phyloP scores from a whole-genome alignment of 83 land plant genomes.

The Larix sibirica region DNA sequence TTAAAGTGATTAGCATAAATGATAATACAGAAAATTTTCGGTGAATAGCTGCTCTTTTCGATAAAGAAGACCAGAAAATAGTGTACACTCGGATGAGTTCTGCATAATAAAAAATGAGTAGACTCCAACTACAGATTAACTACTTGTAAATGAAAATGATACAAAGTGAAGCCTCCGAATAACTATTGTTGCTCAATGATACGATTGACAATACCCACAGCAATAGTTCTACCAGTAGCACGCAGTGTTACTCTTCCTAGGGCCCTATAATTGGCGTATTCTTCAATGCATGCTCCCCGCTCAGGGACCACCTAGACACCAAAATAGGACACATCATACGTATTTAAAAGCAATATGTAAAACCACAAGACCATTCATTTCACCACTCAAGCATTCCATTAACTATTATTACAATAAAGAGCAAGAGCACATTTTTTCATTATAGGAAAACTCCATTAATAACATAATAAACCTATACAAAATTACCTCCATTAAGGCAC shows the following conservation, averaged over 20 bases:
- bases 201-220: slow-evolving; percentile 74
- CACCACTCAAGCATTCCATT: not conserved
- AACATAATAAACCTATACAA: not conserved
- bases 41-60: not conserved
- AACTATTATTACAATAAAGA: not conserved
- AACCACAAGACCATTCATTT: not conserved
- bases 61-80: not conserved
- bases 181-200: slow-evolving; percentile 22
- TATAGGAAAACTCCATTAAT: not conserved
- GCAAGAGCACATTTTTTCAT: not conserved
- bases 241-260: slow-evolving; percentile 81
- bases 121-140: not conserved
- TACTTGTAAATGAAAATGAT: not conserved
- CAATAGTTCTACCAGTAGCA: slow-evolving; percentile 73
- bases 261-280: slow-evolving; percentile 64
- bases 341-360: not conserved
- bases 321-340: slow-evolving; percentile 6
- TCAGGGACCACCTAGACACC: slow-evolving; percentile 63
- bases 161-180: not conserved
- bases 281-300: slow-evolving; percentile 69
- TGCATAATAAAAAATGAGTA: not conserved
- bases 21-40: not conserved
- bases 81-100: not conserved
- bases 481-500: slow-evolving; percentile 81
- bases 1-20: not conserved